Evolutionary conservation across 2,329 filamentous ascomycete genomes (phyloP).

Genomic region (Alternaria hordeiaustralica): DNA sequence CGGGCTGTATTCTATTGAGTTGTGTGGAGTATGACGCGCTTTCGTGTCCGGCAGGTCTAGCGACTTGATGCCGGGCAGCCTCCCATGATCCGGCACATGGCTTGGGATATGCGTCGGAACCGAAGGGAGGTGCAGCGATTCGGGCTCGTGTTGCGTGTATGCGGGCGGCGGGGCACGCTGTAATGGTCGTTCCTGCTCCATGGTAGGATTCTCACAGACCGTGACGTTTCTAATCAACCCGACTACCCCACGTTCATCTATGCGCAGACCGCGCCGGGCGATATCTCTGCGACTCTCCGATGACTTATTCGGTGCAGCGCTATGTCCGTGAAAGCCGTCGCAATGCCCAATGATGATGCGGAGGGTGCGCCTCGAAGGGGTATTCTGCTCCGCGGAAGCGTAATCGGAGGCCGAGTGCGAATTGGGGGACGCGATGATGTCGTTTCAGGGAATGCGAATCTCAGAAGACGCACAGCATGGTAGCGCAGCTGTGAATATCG

Average conservation of each 20-base stretch:
- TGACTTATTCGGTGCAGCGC: not conserved
- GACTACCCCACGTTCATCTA: constrained; percentile 16
- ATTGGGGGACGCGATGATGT: constrained; percentile 22
- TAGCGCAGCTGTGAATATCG: not conserved
- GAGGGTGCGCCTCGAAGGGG: constrained; percentile 20
- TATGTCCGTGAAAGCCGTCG: constrained; percentile 16
- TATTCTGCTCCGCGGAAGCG: constrained; percentile 20
- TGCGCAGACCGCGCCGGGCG: not conserved
- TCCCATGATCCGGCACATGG: constrained; percentile 22
- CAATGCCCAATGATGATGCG: constrained; percentile 9
- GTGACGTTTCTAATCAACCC: constrained; percentile 6
- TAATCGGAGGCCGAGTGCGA: constrained; percentile 14
- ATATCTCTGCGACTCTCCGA: not conserved
- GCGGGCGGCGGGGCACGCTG: constrained; percentile 53
- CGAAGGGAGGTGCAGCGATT: constrained; percentile 50
- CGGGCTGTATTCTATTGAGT: constrained; percentile 46
- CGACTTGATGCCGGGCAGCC: constrained; percentile 55
- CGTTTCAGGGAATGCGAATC: constrained; percentile 9
- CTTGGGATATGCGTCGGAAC: constrained; percentile 49
- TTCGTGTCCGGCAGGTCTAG: constrained; percentile 49
- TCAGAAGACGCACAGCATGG: constrained; percentile 7
- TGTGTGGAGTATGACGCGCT: constrained; percentile 31
- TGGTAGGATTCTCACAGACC: constrained; percentile 10
- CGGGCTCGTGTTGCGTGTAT: constrained; percentile 52
- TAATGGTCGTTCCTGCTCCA: constrained; percentile 41